These are phyloP conservation scores for Trypanosoma avium DNA, from an alignment of 208 protist species.

Conservation along the genomic window DNA sequence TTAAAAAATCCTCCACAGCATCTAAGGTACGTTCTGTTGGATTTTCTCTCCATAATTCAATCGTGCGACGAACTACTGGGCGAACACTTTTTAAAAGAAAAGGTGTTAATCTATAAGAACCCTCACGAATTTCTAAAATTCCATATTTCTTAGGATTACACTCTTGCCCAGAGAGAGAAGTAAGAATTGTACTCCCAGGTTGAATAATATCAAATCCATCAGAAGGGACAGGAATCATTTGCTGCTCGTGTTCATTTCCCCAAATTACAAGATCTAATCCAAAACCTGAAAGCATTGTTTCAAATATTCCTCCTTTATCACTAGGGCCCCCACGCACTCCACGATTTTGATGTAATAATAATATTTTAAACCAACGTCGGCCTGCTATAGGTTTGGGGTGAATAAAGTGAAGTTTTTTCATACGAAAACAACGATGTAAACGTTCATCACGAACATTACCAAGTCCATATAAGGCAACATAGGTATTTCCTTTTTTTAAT, in stretches of 20 bases:
- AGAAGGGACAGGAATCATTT: conserved; percentile 86
- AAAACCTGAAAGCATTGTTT: conserved; percentile 92
- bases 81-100: conserved; percentile 91
- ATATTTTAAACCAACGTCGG: conserved; percentile 96
- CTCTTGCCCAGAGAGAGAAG: conserved; percentile 93
- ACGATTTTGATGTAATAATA: conserved; percentile 98
- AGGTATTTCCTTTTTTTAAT: conserved; percentile 93
- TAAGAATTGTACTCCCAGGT: conserved; percentile 97
- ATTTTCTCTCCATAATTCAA: conserved; percentile 72
- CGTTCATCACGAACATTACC: conserved; percentile 98
- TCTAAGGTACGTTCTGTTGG: conserved; percentile 66
- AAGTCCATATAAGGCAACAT: conserved; percentile 98
- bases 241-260: conserved; percentile 99
- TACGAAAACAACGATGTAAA: conserved; percentile 94
- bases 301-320: conserved; percentile 91
- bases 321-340: conserved; percentile 54
- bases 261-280: conserved; percentile 97
- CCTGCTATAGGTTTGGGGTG: conserved; percentile 65
- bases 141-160: conserved; percentile 94
- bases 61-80: conserved; percentile 88
- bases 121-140: conserved; percentile 80
- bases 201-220: conserved; percentile 95
- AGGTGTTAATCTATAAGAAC: conserved; percentile 85
- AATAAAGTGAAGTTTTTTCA: conserved; percentile 93
- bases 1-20: conserved; percentile 84